Percentiles rank a stretch among this genome's conserved stretches.
Conservation (phyloP, 495 filamentous ascomycete genomes). For the Penicillium arizonense region DNA sequence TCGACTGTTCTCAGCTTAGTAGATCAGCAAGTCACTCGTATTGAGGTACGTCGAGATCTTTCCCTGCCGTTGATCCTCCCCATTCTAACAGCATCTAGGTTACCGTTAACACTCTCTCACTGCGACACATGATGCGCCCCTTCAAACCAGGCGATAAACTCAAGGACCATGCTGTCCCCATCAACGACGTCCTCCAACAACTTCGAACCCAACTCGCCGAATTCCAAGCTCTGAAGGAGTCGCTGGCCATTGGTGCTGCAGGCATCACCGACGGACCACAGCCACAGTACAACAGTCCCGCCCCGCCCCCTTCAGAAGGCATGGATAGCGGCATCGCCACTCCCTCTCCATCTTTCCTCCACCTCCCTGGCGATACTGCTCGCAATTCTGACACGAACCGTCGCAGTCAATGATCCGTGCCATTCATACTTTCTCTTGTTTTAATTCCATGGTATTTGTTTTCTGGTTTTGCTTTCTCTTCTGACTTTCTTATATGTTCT, state of each 20-base stretch:
- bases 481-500: constrained; percentile 2
- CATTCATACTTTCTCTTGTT: neutral
- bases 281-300: constrained; percentile 5
- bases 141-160: constrained; percentile 46
- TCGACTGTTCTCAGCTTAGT: constrained; percentile 80
- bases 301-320: constrained; percentile 16
- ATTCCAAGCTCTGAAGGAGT: constrained; percentile 49
- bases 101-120: constrained; percentile 61
- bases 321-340: constrained; percentile 25
- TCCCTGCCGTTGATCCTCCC: neutral
- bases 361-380: constrained; percentile 19
- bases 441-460: constrained; percentile 10
- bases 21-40: constrained; percentile 90
- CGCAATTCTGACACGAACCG: constrained; percentile 18
- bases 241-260: constrained; percentile 34
- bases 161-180: constrained; percentile 51
- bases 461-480: constrained; percentile 8
- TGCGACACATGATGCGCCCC: constrained; percentile 62
- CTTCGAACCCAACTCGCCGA: constrained; percentile 49
- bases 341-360: constrained; percentile 33
- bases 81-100: constrained; percentile 41
- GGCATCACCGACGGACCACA: constrained; percentile 26
- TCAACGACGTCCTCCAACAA: constrained; percentile 47
- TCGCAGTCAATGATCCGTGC: constrained; percentile 6
- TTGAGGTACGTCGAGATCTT: constrained; percentile 68